Conservation (phyloP, 805 yeast genomes). For the Candida pini region DNA sequence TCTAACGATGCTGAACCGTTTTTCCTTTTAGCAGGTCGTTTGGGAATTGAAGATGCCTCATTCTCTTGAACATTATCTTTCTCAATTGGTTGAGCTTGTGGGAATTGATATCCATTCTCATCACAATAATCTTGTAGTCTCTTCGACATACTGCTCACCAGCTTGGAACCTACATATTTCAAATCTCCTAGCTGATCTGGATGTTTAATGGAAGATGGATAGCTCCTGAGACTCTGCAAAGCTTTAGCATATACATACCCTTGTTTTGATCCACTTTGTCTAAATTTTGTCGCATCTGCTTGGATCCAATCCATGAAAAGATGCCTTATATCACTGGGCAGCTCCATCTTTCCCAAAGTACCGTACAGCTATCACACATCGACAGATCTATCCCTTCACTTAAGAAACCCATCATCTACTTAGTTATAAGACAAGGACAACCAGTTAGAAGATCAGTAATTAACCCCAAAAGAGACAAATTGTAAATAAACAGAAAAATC, state of each 20-base stretch:
- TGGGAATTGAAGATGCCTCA: no score
- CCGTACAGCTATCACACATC: no score
- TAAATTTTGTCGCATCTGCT: conserved; percentile 41
- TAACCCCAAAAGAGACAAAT: no score
- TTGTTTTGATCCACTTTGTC: conserved; percentile 44
- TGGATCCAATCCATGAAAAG: conserved; percentile 56
- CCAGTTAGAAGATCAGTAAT: no score
- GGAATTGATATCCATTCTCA: conserved; percentile 43
- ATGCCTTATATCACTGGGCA: conserved; percentile 43
- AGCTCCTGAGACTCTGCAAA: conserved; percentile 40
- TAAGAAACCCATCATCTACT: no score
- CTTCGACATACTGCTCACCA: conserved; percentile 44
- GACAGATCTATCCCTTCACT: no score
- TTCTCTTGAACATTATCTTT: neutral
- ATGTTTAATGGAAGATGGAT: conserved; percentile 40
- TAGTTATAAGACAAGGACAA: no score
- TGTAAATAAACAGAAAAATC: no score
- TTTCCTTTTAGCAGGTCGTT: no score
- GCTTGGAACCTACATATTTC: conserved; percentile 68
- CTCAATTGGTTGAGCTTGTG: conserved; percentile 20
- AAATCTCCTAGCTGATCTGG: conserved; percentile 57
- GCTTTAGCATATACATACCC: conserved; percentile 55
- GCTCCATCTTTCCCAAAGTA: conserved; percentile 29
- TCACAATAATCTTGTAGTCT: conserved; percentile 50
- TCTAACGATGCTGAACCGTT: no score